These are phyloP conservation scores for Plantago rigida DNA, from an alignment of 305 asterid species.

Conservation along the genomic window DNA sequence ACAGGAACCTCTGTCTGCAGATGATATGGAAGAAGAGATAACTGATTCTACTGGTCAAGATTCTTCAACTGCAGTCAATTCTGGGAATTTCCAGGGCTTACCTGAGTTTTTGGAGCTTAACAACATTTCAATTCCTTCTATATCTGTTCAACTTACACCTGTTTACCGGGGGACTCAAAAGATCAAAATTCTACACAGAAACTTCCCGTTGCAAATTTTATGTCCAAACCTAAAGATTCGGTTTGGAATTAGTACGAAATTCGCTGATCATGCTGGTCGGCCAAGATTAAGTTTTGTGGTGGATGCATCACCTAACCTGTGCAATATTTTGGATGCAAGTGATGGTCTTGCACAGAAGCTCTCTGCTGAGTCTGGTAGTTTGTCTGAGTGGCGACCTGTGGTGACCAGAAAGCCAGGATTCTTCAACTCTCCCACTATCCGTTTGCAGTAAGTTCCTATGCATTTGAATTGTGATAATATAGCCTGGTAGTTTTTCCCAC, in stretches of 20 bases:
- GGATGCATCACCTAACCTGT: constrained; percentile 49
- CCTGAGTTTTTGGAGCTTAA: constrained; percentile 48
- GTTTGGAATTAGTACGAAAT: constrained; percentile 63
- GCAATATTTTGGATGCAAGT: constrained; percentile 46
- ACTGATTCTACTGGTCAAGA: constrained; percentile 26
- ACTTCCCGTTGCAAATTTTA: constrained; percentile 45
- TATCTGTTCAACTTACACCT: constrained; percentile 46
- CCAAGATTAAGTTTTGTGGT: constrained; percentile 67
- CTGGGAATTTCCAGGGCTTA: constrained; percentile 29
- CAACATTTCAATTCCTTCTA: constrained; percentile 45
- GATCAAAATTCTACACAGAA: constrained; percentile 46
- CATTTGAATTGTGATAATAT: background rate
- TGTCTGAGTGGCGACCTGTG: constrained; percentile 70
- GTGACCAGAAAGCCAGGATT: constrained; percentile 61
- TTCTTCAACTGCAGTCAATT: constrained; percentile 31
- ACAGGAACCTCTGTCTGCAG: constrained; percentile 35
- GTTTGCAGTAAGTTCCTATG: constrained; percentile 66
- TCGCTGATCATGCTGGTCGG: constrained; percentile 56
- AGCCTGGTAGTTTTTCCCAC: background rate
- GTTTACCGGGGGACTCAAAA: constrained; percentile 55
- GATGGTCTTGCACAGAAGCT: constrained; percentile 51
- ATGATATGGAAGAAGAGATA: constrained; percentile 55
- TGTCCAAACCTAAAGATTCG: constrained; percentile 58
- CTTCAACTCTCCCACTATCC: constrained; percentile 60
- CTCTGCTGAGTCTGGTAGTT: constrained; percentile 54